Conservation (phyloP, 305 asterid species). For the Fraxinus greggii region DNA sequence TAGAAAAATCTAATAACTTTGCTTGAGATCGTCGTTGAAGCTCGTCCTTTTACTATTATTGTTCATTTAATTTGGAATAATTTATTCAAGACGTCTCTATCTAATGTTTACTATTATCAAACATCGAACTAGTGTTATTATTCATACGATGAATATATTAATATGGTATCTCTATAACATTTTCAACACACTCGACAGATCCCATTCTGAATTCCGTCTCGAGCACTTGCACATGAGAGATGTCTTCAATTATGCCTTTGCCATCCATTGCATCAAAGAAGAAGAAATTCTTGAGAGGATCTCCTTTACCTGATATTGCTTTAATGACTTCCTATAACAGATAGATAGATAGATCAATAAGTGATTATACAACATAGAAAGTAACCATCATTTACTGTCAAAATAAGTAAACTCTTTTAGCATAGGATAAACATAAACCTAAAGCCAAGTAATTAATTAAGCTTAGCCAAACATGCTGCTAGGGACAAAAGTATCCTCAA, state of each 20-base stretch:
- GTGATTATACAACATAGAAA: neutral
- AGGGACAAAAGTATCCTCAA: neutral
- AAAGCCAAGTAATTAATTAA: neutral
- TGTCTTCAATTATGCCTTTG: conserved; percentile 78
- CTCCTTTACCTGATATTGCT: conserved; percentile 94
- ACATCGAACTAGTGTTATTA: neutral
- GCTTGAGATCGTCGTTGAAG: neutral
- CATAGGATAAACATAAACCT: neutral
- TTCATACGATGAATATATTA: neutral
- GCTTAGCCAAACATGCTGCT: neutral
- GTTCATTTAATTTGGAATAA: neutral
- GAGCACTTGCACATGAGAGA: conserved; percentile 29
- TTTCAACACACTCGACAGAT: neutral
- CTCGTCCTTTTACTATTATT: neutral
- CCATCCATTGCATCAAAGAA: conserved; percentile 83
- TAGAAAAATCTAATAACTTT: neutral
- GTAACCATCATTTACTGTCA: neutral
- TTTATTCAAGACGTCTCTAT: neutral
- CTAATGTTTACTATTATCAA: neutral
- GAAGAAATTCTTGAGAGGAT: conserved; percentile 87
- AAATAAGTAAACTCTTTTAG: neutral
- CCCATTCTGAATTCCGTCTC: neutral
- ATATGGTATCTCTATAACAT: neutral
- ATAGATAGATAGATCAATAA: neutral
- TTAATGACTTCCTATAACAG: conserved; percentile 77